phyloP scores from a whole-genome alignment of 1,139 yeast species.

The Kodamaea fungicola region DNA sequence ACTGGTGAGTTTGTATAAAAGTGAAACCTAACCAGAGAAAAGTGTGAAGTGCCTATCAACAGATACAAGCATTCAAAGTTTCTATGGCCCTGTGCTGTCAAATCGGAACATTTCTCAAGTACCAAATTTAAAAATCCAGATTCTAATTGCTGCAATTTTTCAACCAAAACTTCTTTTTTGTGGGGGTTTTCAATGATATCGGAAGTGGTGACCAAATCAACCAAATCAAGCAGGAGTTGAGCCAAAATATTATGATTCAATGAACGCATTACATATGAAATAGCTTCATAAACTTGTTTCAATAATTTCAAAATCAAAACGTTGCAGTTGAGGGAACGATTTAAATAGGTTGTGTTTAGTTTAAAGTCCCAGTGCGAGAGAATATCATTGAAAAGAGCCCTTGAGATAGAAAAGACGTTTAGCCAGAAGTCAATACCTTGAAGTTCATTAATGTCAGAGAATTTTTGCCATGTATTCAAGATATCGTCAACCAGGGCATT shows the following conservation, averaged over 20 bases:
- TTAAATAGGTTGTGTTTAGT: neutral
- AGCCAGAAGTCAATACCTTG: neutral
- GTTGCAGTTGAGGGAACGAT: neutral
- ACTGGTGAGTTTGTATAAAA: slow-evolving; percentile 7
- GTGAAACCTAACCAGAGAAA: slow-evolving; percentile 2
- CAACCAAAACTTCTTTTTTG: neutral
- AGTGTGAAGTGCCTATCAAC: slow-evolving; percentile 2
- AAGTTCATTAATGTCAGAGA: neutral
- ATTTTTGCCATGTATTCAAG: neutral
- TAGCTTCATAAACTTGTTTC: neutral
- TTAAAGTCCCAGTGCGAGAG: neutral
- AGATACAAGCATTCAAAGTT: slow-evolving; percentile 3
- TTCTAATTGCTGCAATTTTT: slow-evolving; percentile 9
- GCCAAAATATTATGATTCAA: too few relatives aligned
- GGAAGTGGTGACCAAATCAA: too few relatives aligned
- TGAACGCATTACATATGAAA: neutral
- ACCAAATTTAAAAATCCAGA: neutral
- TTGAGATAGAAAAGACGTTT: neutral
- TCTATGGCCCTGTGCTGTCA: neutral
- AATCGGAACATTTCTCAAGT: neutral
- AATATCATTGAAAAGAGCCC: neutral
- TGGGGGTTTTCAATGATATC: too few relatives aligned
- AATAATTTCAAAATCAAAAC: neutral
- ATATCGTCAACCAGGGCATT: too few relatives aligned
- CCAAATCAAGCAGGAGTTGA: too few relatives aligned